These are phyloP conservation scores for Aureobasidium namibiae DNA, from an alignment of 2,329 filamentous ascomycete genomes.

Conservation along the genomic window DNA sequence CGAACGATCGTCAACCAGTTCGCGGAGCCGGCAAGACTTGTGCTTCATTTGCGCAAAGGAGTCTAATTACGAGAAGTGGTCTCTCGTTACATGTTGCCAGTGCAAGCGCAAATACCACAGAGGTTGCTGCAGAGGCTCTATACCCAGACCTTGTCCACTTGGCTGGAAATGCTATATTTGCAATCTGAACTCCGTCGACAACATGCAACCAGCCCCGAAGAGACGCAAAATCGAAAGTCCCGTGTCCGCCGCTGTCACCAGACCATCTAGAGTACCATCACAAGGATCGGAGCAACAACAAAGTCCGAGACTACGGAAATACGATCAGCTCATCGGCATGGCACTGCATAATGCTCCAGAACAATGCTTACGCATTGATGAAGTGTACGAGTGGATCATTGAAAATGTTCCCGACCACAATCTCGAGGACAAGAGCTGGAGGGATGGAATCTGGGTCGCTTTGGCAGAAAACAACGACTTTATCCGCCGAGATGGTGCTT, in stretches of 20 bases:
- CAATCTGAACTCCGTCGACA: neutral
- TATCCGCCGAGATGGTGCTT: neutral
- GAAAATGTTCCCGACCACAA: constrained; percentile 22
- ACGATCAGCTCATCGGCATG: constrained; percentile 21
- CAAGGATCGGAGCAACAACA: neutral
- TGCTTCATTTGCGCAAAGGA: constrained; percentile 27
- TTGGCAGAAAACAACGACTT: constrained; percentile 19
- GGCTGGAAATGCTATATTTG: constrained; percentile 1
- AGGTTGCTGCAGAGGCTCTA: constrained; percentile 25
- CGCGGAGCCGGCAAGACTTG: constrained; percentile 7
- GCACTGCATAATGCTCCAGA: constrained; percentile 21
- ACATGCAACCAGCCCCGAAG: neutral
- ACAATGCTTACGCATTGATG: constrained; percentile 17
- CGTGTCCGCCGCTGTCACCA: neutral
- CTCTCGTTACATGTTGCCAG: constrained; percentile 25
- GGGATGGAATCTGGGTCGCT: neutral
- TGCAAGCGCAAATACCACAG: constrained; percentile 30
- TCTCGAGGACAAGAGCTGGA: constrained; percentile 16
- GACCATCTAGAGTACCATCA: neutral
- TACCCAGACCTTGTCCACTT: neutral
- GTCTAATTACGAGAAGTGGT: constrained; percentile 20
- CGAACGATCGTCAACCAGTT: constrained; percentile 15
- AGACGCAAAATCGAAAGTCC: neutral
- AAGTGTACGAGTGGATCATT: constrained; percentile 22
- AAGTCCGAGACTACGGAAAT: neutral